Conservation (phyloP, 495 filamentous ascomycete species). For the Penicillium paradoxum region DNA sequence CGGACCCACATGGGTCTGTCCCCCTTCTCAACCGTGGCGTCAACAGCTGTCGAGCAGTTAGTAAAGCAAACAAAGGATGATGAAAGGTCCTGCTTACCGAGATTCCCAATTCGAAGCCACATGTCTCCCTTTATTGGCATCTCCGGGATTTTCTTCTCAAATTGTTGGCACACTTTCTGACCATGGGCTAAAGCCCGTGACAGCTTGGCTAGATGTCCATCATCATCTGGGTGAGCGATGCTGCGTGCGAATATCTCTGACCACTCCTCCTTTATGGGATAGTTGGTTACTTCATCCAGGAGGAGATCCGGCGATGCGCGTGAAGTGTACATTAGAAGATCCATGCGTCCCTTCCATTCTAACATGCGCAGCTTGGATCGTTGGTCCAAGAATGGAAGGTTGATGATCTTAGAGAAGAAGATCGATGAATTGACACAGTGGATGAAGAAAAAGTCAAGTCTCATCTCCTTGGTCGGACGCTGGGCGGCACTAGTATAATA, state of each 20-base stretch:
- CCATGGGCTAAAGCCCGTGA: conserved; percentile 60
- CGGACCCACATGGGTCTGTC: conserved; percentile 28
- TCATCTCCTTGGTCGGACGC: conserved; percentile 56
- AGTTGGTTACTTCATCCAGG: conserved; percentile 50
- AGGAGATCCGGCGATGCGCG: conserved; percentile 50
- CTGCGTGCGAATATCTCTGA: conserved; percentile 52
- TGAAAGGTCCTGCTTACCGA: conserved; percentile 21
- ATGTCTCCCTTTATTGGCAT: conserved; percentile 57
- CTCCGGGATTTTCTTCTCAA: conserved; percentile 32
- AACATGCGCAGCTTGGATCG: conserved; percentile 59
- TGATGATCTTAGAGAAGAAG: conserved; percentile 54
- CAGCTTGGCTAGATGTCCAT: conserved; percentile 75
- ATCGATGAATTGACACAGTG: conserved; percentile 60
- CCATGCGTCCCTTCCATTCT: conserved; percentile 70
- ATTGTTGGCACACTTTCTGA: conserved; percentile 42
- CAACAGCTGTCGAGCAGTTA: conserved; percentile 24
- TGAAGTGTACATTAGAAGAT: conserved; percentile 63
- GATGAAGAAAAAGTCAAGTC: conserved; percentile 81
- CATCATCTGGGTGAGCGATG: conserved; percentile 52
- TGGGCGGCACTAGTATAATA: conserved; percentile 61
- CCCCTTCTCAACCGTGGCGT: conserved; percentile 25
- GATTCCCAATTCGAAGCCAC: conserved; percentile 68
- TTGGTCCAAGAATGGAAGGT: conserved; percentile 22
- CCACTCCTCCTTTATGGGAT: conserved; percentile 46
- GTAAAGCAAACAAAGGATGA: neutral